Conservation (phyloP, 2,329 filamentous ascomycete genomes). For the Colletotrichum graminicola region DNA sequence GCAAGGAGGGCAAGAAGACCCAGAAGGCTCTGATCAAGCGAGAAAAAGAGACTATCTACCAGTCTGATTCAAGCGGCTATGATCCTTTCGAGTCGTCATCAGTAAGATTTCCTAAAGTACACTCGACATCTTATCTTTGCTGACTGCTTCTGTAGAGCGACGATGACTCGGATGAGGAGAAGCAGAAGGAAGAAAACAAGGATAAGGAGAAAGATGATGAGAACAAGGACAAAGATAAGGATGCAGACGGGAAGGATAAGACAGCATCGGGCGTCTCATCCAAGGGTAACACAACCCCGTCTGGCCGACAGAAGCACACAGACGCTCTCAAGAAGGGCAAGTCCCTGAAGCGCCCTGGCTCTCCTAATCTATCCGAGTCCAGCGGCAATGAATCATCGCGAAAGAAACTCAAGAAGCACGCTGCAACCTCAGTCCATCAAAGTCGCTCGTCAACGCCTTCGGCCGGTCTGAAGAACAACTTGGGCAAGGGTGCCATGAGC, state of each 20-base stretch:
- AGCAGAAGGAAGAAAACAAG: constrained; percentile 49
- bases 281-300: constrained; percentile 74
- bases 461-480: constrained; percentile 57
- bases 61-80: constrained; percentile 71
- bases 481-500: constrained; percentile 71
- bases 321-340: constrained; percentile 68
- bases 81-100: constrained; percentile 54
- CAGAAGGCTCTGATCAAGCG: constrained; percentile 86
- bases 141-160: constrained; percentile 59
- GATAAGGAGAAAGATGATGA: constrained; percentile 54
- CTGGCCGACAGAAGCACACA: constrained; percentile 60
- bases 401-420: constrained; percentile 81
- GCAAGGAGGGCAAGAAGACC: constrained; percentile 79
- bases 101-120: constrained; percentile 44
- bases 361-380: constrained; percentile 88
- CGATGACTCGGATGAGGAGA: constrained; percentile 56
- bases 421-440: constrained; percentile 58
- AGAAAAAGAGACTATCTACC: constrained; percentile 89
- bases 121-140: neutral
- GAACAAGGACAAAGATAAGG: constrained; percentile 70
- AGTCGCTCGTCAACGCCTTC: constrained; percentile 70
- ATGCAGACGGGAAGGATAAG: constrained; percentile 70
- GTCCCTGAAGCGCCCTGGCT: constrained; percentile 84
- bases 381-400: constrained; percentile 90
- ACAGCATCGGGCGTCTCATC: constrained; percentile 69